Evolutionary conservation across 2,329 filamentous ascomycete species (phyloP), one percentile per base, ranked within the genome.

Genomic region (Cordyceps militaris): DNA sequence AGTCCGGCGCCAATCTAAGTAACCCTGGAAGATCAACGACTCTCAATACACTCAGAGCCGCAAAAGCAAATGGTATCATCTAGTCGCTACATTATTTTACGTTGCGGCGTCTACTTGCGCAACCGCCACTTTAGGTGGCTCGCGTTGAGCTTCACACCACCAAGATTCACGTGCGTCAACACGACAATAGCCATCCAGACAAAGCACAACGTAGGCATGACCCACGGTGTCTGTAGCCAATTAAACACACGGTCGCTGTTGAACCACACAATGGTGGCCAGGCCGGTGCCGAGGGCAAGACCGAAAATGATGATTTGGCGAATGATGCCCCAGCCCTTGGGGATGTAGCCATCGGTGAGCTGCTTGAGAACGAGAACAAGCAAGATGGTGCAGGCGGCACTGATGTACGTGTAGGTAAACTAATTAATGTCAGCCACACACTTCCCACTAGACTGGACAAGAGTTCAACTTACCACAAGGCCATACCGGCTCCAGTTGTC

Each of bases 341-440:
- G 69, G 3, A 63, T 63, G 3, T 63, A 66, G 0, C 63, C 66
- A 13, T 69, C 67, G 1, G 68, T 64, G 26, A 72, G 52, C 34
- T 69, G 55, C 47, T 68, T 64, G 3, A 74, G 65, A 5, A 66
- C 2, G 1, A 65, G 61, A 63, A 73, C 67, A 23, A 73, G 60
- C 11, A 69, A 61, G 16, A 73, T 62, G 21, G 67, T 66, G 48
- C 63, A 47, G 0, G 70, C 71, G 1, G 66, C 66, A 9, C 67
- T 64, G 21, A 73, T 62, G 47, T 71, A 74, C 14, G 65, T 67
- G 47, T 68, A 72, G 19, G 65, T 62, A 57, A 73, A 73, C 70
- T 73, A 57, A 11, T 16, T 11, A 13, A 19, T 10, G 46, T 56
- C 28, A 56, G 54, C 23, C 11, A 19, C 26, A 8, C 3, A 3